Evolutionary conservation across 352 stramenopile genomes (phyloP).

Genomic region (Phytophthora brassicae): DNA sequence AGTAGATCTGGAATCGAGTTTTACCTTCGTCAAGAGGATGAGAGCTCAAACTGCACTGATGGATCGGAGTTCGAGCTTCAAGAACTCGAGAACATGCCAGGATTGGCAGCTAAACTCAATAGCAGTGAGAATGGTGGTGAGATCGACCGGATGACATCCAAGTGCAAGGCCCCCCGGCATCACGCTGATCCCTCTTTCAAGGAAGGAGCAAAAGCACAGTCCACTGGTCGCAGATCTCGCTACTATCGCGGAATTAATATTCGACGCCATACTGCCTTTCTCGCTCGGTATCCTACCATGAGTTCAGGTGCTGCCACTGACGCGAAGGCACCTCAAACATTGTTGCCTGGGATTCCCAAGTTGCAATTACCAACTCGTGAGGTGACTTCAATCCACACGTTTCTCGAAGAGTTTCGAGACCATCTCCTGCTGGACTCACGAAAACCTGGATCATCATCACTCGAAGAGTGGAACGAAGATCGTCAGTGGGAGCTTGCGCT

Average conservation of each 20-base stretch:
- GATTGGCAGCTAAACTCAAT: neutral
- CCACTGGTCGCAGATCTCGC: conserved; percentile 12
- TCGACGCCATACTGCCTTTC: conserved; percentile 19
- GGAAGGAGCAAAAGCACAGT: conserved; percentile 4
- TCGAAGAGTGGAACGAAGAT: conserved; percentile 29
- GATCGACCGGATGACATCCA: neutral
- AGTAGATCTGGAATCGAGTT: conserved; percentile 14
- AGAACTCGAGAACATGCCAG: conserved; percentile 6
- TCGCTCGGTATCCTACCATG: conserved; percentile 25
- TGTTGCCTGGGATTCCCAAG: conserved; percentile 38
- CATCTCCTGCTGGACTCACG: conserved; percentile 43
- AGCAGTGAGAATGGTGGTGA: neutral
- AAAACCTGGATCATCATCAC: conserved; percentile 10
- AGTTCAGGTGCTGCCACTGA: conserved; percentile 1
- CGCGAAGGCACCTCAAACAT: conserved; percentile 21
- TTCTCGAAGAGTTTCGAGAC: conserved; percentile 52
- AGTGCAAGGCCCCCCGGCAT: conserved; percentile 1
- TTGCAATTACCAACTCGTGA: conserved; percentile 35
- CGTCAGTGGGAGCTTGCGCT: conserved; percentile 57
- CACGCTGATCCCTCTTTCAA: neutral
- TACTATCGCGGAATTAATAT: conserved; percentile 23
- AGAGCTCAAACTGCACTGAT: neutral
- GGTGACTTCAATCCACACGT: conserved; percentile 38
- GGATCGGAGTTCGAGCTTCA: conserved; percentile 11
- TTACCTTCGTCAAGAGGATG: conserved; percentile 21